Base-by-base conservation (phyloP, 768 basidiomycete genomes). In the Amanita exitialis region DNA sequence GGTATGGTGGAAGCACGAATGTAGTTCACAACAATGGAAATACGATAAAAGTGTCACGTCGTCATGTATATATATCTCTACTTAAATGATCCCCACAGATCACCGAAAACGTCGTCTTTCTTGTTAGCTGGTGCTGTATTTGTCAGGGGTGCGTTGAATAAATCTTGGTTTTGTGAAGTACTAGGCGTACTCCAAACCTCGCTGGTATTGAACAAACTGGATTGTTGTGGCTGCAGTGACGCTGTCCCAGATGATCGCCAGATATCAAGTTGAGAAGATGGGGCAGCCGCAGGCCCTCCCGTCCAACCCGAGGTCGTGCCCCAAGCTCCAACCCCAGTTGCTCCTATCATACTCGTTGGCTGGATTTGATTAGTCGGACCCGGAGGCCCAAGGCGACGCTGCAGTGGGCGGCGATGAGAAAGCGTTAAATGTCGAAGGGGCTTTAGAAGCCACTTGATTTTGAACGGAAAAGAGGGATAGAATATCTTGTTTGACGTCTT, bases 1-100 rank as follows among this genome's bases (percentile, higher is more conserved):
- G 43, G 51, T 41, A 37, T 52, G 18, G 41, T n/a, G 27, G 25
- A 34, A 45, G 32, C 35, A 27, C n/a, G 25, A 36, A 38, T 27
- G 3, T 34, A n/a, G 23, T n/a, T 12, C 18, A 43, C 36, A 38
- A 41, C 7, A 23, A n/a, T 35, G 6, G 6, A 21, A 13, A 9
- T 30, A 43, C 9, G 25, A 27, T 42, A 28, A 16, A 7, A 10
- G 27, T 21, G 25, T 20, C 18, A 27, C 20, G 16, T 30, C 30
- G 10, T 10, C 9, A 10, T 10, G 2, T 15, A 23, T 18, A 1
- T 34, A 13, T 13, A 15, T 34, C 60, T 72, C 60, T 72, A 90
- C 72, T 89, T 89, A 65, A 87, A 87, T 35, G 82, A 79, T 44
- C 86, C 86, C 89, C 89, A 90, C 44, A 91, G 64, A 65, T 90